Percentiles rank a stretch among this genome's conserved stretches.
phyloP scores from a whole-genome alignment of 2,329 filamentous ascomycete species.

The Chalaropsis thielavioides region DNA sequence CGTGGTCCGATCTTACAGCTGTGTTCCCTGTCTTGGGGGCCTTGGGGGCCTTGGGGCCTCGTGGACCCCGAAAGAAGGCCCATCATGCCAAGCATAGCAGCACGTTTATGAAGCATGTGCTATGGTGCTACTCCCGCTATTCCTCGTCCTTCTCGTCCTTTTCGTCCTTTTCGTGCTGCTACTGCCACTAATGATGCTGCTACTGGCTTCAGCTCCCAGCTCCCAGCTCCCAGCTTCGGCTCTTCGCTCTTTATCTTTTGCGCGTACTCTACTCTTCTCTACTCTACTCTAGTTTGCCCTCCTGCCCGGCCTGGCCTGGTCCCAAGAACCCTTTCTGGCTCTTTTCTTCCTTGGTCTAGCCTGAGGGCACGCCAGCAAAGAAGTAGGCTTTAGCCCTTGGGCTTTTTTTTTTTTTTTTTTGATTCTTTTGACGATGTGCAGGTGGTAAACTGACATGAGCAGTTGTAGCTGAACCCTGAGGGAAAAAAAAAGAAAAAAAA shows the following conservation, averaged over 20 bases:
- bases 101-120: neutral
- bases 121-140: neutral
- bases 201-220: neutral
- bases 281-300: neutral
- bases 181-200: neutral
- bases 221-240: neutral
- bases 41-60: neutral
- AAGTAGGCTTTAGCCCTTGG: neutral
- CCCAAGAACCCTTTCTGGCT: neutral
- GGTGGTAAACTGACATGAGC: neutral
- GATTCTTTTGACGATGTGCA: neutral
- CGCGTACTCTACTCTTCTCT: neutral
- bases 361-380: neutral
- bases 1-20: constrained; percentile 1
- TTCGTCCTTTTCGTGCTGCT: neutral
- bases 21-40: neutral
- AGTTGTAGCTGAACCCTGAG: neutral
- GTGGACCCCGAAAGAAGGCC: neutral
- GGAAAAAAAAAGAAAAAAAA: neutral
- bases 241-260: neutral
- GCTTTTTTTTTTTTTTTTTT: too few species aligned
- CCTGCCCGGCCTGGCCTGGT: too few species aligned
- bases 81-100: neutral
- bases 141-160: neutral
- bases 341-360: neutral